Conservation (phyloP, 345 rosid species). For the Geranium brycei region DNA sequence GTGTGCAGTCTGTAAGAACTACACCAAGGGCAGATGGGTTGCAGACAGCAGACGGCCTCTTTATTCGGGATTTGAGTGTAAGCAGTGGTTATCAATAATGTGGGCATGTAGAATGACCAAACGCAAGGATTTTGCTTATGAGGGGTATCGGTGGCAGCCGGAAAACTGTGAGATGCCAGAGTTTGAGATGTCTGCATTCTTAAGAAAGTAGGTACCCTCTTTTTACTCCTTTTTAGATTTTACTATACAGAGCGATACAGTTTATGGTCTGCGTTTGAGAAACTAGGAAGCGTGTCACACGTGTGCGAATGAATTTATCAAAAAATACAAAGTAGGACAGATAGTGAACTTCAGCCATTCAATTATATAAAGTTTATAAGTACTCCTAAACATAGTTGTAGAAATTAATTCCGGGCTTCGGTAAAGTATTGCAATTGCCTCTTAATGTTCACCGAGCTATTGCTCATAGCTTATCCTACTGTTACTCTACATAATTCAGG, state of each 20-base stretch:
- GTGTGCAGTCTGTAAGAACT: constrained; percentile 42
- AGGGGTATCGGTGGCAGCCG: constrained; percentile 70
- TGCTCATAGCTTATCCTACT: no score
- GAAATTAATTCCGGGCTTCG: no score
- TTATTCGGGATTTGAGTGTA: constrained; percentile 52
- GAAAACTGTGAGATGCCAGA: constrained; percentile 50
- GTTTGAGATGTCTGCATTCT: constrained; percentile 49
- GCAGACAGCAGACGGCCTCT: constrained; percentile 36
- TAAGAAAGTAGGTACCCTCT: constrained; percentile 32
- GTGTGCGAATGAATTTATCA: not conserved
- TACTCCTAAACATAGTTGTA: not conserved
- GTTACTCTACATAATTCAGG: no score
- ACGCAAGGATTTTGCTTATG: constrained; percentile 60
- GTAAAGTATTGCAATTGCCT: not conserved
- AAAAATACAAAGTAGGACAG: no score
- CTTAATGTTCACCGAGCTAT: no score
- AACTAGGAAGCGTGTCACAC: no score
- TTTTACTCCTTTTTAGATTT: not conserved
- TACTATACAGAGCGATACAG: no score
- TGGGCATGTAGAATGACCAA: constrained; percentile 62
- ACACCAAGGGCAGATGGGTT: constrained; percentile 61
- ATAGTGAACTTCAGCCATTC: no score
- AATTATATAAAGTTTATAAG: not conserved
- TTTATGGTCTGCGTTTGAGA: no score
- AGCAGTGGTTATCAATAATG: constrained; percentile 59